phyloP scores from a whole-genome alignment of 768 basidiomycete genomes.

The Xerocomus brunneocitrinus region DNA sequence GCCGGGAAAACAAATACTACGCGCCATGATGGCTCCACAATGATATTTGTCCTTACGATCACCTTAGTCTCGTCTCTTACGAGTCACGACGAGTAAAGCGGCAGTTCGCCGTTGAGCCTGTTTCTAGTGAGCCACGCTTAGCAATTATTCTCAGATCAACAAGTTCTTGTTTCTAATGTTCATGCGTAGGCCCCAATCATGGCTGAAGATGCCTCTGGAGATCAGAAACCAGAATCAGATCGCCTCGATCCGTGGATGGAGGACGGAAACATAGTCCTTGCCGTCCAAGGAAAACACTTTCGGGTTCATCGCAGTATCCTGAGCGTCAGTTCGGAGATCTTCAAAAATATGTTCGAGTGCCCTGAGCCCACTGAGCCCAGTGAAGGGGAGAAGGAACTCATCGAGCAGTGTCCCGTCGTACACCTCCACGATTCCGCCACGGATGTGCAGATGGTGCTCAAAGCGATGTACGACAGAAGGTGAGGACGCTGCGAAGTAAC shows the following conservation, averaged over 20 bases:
- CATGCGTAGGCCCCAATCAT: background rate
- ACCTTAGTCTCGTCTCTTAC: background rate
- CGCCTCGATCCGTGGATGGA: constrained; percentile 4
- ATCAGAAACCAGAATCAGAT: background rate
- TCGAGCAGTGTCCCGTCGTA: constrained; percentile 21
- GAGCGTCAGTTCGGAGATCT: constrained; percentile 25
- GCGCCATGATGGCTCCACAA: no score
- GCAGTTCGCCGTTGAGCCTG: background rate
- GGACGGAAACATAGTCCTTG: constrained; percentile 31
- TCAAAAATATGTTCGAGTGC: constrained; percentile 27
- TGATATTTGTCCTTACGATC: background rate
- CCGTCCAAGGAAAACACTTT: constrained; percentile 23
- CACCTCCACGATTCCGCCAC: constrained; percentile 10
- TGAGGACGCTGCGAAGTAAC: background rate
- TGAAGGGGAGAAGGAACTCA: constrained; percentile 1
- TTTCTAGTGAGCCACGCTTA: background rate
- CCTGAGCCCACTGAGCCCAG: constrained; percentile 6
- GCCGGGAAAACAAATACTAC: no score
- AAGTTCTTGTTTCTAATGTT: background rate
- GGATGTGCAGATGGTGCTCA: constrained; percentile 16
- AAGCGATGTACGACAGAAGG: constrained; percentile 17
- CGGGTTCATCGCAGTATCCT: constrained; percentile 31
- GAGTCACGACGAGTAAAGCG: no score
- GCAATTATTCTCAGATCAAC: background rate
- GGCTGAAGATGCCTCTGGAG: background rate